Evolutionary conservation across 495 filamentous ascomycete genomes (phyloP), one percentile per base, ranked within the genome.

Genomic region (Penicillium crystallinum): DNA sequence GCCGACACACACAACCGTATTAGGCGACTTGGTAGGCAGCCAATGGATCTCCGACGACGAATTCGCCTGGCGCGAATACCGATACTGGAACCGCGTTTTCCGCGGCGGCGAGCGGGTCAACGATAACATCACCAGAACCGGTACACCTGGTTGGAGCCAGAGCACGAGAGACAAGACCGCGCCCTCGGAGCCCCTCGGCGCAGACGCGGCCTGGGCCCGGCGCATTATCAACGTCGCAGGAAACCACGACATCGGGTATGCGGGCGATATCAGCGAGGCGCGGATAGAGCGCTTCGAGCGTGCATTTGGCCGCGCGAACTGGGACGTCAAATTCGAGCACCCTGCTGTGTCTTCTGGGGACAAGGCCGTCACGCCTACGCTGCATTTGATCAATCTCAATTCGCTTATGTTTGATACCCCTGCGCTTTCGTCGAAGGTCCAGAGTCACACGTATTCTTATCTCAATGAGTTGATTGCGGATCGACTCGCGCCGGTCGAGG

Each of bases 161-260:
- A 1, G 33, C 22, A 23, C 55, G 54, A 75, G 73, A 7, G 70
- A 70, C 39, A 70, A 74, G 9, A 69, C 76, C 36, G 19, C 34
- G 8, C 42, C 53, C 3, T 65, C 77, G 11, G 67, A 83, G 22
- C 61, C 67, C 18, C 77, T 84, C 15, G 70, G 80, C 0, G 60
- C 65, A 1, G 77, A 84, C 40, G 66, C 70, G 7, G 61, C 68
- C 1, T 98, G 93, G 93, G 71, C 77, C 12, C 74, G 76, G 23
- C 80, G 87, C 48, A 71, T 97, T 49, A 92, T 97, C 63, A 91
- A 93, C 55, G 77, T 97, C 10, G 89, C 85, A 0, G 93, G 93
- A 0, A 98, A 98, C 64, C 93, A 98, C 60, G 93, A 98, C 66
- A 83, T 97, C 47, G 93, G 93, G 23, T 98, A 98, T 61, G 88